These are phyloP conservation scores for Echinochloa phyllopogon DNA, from an alignment of 176 grass and related monocot genomes.

Conservation along the genomic window DNA sequence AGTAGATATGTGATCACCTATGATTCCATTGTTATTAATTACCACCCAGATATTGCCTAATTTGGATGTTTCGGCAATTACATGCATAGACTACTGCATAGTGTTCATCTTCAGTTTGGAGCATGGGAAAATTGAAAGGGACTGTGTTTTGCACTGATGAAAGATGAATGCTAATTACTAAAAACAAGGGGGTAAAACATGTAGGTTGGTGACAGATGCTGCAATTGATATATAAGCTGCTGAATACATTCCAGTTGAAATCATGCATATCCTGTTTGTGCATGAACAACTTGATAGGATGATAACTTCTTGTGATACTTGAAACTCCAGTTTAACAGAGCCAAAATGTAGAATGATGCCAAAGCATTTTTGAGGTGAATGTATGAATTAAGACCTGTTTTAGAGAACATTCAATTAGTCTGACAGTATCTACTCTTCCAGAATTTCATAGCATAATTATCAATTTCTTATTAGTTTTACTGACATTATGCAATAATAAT, in stretches of 20 bases:
- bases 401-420: neutral
- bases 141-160: neutral
- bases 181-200: no score
- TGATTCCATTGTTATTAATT: neutral
- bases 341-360: neutral
- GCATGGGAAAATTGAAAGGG: neutral
- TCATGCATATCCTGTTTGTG: neutral
- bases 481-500: neutral
- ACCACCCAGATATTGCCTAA: neutral
- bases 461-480: neutral
- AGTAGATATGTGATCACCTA: neutral
- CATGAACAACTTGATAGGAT: no score
- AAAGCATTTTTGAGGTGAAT: neutral
- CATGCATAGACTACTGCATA: neutral
- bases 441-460: neutral
- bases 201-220: neutral
- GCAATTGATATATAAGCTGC: neutral
- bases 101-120: constrained; percentile 1
- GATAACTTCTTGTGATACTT: neutral
- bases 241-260: neutral
- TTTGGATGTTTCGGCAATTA: neutral
- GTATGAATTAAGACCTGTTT: neutral
- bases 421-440: neutral
- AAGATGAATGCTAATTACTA: no score
- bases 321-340: neutral